Evolutionary conservation across 352 stramenopile genomes (phyloP).

Genomic region (Pythium aphanidermatum): DNA sequence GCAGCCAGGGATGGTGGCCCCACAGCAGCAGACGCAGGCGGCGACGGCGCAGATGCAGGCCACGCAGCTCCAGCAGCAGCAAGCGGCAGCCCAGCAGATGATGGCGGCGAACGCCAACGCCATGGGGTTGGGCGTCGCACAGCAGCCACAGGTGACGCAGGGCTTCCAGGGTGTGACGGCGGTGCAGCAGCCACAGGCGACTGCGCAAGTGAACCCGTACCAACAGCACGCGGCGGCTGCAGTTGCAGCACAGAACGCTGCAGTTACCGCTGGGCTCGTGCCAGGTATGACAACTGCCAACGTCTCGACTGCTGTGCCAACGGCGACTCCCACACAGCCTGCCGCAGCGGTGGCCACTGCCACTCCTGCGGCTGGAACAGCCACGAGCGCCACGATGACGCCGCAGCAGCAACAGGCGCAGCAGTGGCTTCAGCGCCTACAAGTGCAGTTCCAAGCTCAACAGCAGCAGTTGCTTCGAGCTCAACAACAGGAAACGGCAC

Average conservation of each 20-base stretch:
- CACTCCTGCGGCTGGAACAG: constrained; percentile 6
- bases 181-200: neutral
- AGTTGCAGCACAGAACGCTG: constrained; percentile 3
- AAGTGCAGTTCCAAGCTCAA: constrained; percentile 78
- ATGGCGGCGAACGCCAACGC: constrained; percentile 11
- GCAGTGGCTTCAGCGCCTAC: constrained; percentile 75
- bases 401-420: constrained; percentile 65
- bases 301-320: constrained; percentile 5
- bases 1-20: constrained; percentile 6
- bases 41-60: constrained; percentile 21
- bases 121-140: neutral
- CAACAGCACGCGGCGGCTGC: constrained; percentile 8
- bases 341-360: constrained; percentile 9
- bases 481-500: constrained; percentile 74
- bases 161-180: neutral
- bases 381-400: constrained; percentile 22
- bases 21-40: constrained; percentile 12
- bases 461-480: constrained; percentile 63
- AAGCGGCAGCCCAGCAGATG: constrained; percentile 6
- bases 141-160: neutral
- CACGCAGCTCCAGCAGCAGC: constrained; percentile 21
- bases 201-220: neutral
- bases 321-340: constrained; percentile 4
- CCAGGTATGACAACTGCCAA: neutral
- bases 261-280: neutral